phyloP scores from a whole-genome alignment of 768 basidiomycete species.

The Lenzites betulinus region DNA sequence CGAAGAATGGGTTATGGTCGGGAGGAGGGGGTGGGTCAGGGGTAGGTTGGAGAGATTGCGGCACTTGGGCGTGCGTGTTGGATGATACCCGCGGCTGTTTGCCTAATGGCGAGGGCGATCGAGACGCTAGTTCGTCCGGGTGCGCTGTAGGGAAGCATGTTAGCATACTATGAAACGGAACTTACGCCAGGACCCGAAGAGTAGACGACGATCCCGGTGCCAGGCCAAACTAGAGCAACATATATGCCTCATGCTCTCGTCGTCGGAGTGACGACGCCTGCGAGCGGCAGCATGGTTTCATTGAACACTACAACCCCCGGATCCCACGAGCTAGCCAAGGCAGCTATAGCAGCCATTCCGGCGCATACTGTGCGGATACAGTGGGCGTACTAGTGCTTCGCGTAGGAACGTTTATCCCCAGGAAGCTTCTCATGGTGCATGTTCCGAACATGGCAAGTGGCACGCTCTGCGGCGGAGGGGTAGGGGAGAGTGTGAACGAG shows the following conservation, averaged over 20 bases:
- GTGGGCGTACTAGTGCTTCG: not conserved
- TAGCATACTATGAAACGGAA: not conserved
- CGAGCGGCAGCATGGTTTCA: not conserved
- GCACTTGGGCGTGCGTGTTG: not conserved
- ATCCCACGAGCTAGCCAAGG: not conserved
- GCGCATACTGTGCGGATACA: not conserved
- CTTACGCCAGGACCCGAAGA: not conserved
- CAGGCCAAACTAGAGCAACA: not conserved
- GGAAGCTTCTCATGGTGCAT: too few species aligned
- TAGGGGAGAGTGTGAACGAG: too few species aligned
- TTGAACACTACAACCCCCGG: not conserved
- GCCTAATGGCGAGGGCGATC: conserved; percentile 8
- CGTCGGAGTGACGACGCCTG: not conserved
- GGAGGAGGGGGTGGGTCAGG: conserved; percentile 20
- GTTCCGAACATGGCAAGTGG: too few species aligned
- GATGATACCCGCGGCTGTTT: not conserved
- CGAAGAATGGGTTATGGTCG: conserved; percentile 21
- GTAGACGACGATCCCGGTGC: conserved; percentile 8
- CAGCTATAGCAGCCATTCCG: not conserved
- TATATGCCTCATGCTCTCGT: not conserved
- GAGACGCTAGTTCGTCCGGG: conserved; percentile 9
- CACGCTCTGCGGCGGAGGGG: too few species aligned
- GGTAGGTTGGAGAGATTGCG: not conserved
- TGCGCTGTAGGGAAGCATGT: conserved; percentile 11
- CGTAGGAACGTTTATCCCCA: not conserved